A percentile compares a stretch with the other conserved stretches of the same genome.
Conservation (phyloP, 129 eudicot genomes). For the carrot (Daucus carota) region DH1_v3.0 NC_030381.2:35029501-35030000, state of each 20-base stretch:
- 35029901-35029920: neutral
- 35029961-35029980: neutral
- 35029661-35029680: constrained; percentile 35
- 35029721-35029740: constrained; percentile 23
- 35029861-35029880: constrained; percentile 51
- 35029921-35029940: neutral
- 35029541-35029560: constrained; percentile 90
- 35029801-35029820: constrained; percentile 56
- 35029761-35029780: neutral
- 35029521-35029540: constrained; percentile 85
- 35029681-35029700: constrained; percentile 75
- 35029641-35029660: constrained; percentile 4
- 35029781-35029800: neutral
- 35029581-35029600: constrained; percentile 85
- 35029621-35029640: neutral
- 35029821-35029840: constrained; percentile 57
- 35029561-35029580: constrained; percentile 77
- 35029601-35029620: constrained; percentile 18
- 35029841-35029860: constrained; percentile 57
- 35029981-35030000: neutral
- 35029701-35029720: constrained; percentile 64
- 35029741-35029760: neutral
- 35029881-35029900: constrained; percentile 2
- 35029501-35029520: constrained; percentile 79
- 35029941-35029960: neutral